These are phyloP conservation scores for Cercophora newfieldiana DNA, from an alignment of 495 filamentous ascomycete species.

Conservation along the genomic window DNA sequence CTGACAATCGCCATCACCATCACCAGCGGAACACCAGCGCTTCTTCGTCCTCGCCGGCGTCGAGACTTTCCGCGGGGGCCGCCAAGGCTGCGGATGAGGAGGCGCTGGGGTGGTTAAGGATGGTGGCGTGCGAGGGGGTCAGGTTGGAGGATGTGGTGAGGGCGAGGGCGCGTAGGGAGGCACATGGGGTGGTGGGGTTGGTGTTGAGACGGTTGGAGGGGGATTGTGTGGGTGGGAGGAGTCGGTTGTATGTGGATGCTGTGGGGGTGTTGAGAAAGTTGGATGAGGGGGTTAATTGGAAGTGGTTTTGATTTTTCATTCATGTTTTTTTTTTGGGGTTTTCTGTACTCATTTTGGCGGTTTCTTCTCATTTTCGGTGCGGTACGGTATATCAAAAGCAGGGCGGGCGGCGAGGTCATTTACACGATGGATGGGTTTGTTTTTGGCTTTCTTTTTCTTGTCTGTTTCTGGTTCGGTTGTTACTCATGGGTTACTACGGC, in stretches of 20 bases:
- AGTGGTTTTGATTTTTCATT: neutral
- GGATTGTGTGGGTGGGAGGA: conserved; percentile 41
- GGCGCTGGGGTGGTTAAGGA: conserved; percentile 56
- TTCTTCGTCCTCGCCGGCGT: conserved; percentile 10
- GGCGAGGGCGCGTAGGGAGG: conserved; percentile 34
- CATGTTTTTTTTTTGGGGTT: neutral
- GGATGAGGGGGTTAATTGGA: conserved; percentile 34
- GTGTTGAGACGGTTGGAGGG: conserved; percentile 41
- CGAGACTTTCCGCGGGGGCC: conserved; percentile 51
- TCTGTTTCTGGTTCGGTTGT: too few species aligned
- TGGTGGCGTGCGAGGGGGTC: conserved; percentile 61
- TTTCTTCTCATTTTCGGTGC: neutral
- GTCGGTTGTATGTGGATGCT: conserved; percentile 46
- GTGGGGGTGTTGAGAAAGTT: conserved; percentile 45
- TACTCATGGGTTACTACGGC: too few species aligned
- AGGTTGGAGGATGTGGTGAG: conserved; percentile 31
- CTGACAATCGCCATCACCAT: conserved; percentile 49
- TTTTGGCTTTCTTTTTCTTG: neutral
- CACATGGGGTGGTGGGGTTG: conserved; percentile 39
- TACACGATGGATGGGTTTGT: neutral
- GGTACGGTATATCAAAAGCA: neutral
- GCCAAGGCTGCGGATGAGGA: conserved; percentile 44
- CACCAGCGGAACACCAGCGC: conserved; percentile 47
- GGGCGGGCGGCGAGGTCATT: neutral
- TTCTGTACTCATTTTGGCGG: too few species aligned